Conservation (phyloP, 805 yeast species). For the Saturnispora galanensis region DNA sequence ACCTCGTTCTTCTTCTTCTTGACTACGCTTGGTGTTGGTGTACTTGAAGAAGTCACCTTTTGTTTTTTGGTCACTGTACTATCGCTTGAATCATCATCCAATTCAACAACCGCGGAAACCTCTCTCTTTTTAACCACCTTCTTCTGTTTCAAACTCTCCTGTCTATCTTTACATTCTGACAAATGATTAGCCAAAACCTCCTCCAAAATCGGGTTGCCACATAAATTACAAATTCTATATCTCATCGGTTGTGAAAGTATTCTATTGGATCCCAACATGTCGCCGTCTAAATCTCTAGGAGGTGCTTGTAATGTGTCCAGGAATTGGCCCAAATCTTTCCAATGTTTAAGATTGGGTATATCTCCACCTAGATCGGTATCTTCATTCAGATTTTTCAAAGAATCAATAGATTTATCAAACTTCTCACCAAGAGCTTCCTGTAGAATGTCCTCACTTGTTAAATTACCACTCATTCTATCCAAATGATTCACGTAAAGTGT, state of each 20-base stretch:
- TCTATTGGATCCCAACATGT: slow-evolving; percentile 12
- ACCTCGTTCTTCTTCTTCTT: no score
- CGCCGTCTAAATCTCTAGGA: slow-evolving; percentile 10
- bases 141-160: slow-evolving; percentile 14
- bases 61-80: no score
- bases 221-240: slow-evolving; percentile 38
- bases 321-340: slow-evolving; percentile 30
- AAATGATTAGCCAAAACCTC: slow-evolving; percentile 31
- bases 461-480: neutral
- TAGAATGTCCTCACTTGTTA: slow-evolving; percentile 14
- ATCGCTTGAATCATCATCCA: neutral
- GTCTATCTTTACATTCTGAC: slow-evolving; percentile 28
- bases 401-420: slow-evolving; percentile 16
- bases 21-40: slow-evolving; percentile 22
- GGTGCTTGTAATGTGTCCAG: slow-evolving; percentile 23
- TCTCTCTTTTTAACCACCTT: neutral
- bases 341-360: slow-evolving; percentile 20
- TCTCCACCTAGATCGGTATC: slow-evolving; percentile 8
- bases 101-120: neutral
- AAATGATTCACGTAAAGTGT: no score
- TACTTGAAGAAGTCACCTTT: neutral
- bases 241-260: slow-evolving; percentile 32
- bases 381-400: slow-evolving; percentile 1
- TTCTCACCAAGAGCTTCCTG: slow-evolving; percentile 20
- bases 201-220: slow-evolving; percentile 36